Percentiles rank a stretch among this genome's conserved stretches.
Evolutionary conservation across 352 stramenopile genomes (phyloP).

Genomic region (Globisporangium orthogonon): DNA sequence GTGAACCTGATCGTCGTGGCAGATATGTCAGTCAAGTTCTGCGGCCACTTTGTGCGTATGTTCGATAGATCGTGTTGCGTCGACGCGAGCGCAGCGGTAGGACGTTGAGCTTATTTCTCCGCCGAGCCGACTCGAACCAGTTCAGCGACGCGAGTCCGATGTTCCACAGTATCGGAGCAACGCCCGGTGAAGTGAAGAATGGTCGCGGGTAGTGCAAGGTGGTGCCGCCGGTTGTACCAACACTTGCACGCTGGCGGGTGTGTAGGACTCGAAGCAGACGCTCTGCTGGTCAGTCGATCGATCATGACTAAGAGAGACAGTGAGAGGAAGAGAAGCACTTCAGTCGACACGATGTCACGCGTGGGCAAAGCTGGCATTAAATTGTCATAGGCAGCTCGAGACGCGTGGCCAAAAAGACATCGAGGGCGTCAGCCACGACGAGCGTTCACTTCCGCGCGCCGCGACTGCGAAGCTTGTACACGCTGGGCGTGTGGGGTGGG

Average conservation of each 20-base stretch:
- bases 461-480: background rate
- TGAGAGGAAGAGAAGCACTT: too few relatives aligned
- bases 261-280: background rate
- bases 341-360: too few relatives aligned
- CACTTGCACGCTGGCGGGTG: too few relatives aligned
- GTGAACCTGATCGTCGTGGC: constrained; percentile 75
- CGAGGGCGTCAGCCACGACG: background rate
- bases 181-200: background rate
- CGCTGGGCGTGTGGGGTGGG: background rate
- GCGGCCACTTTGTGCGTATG: constrained; percentile 56
- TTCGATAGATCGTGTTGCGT: constrained; percentile 23
- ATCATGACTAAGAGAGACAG: too few relatives aligned
- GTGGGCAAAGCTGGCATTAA: too few relatives aligned
- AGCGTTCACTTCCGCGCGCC: background rate
- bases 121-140: constrained; percentile 1
- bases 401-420: background rate
- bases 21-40: constrained; percentile 76
- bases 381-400: too few relatives aligned
- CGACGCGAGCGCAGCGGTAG: constrained; percentile 10
- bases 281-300: too few relatives aligned
- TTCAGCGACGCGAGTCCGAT: constrained; percentile 17
- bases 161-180: constrained; percentile 1
- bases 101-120: background rate
- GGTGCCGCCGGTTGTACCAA: too few relatives aligned
- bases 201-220: too few relatives aligned